Percentiles rank a stretch among this genome's conserved stretches.
These are phyloP conservation scores for Cercospora nicotianae DNA, from an alignment of 2,329 filamentous ascomycete species.

Conservation along the genomic window DNA sequence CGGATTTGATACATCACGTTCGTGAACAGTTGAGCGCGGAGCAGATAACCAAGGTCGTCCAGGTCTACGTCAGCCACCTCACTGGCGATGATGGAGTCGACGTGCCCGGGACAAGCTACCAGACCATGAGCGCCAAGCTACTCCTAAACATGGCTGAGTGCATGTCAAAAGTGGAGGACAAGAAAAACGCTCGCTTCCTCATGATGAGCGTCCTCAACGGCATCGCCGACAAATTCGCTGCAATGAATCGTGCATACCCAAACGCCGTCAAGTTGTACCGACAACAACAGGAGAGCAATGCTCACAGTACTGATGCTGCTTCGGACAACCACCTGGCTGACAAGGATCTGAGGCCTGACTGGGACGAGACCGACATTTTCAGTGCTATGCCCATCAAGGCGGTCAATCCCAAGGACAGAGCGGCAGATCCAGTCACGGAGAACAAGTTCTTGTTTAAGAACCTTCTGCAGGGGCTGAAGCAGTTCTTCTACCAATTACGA, in stretches of 20 bases:
- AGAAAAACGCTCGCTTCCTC: conserved; percentile 91
- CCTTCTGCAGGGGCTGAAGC: conserved; percentile 91
- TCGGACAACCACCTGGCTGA: conserved; percentile 81
- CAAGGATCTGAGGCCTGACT: conserved; percentile 77
- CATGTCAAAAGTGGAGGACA: conserved; percentile 90
- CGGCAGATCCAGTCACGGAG: conserved; percentile 85
- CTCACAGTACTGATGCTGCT: conserved; percentile 47
- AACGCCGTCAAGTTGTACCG: conserved; percentile 94
- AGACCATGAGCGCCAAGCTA: conserved; percentile 98
- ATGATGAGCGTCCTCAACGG: conserved; percentile 96
- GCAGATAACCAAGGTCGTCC: conserved; percentile 92
- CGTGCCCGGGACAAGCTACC: conserved; percentile 88
- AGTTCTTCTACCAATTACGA: conserved; percentile 91
- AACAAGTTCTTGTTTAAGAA: conserved; percentile 99
- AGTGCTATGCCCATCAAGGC: conserved; percentile 94
- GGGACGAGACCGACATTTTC: conserved; percentile 98
- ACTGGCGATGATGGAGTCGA: conserved; percentile 73
- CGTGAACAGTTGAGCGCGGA: conserved; percentile 82
- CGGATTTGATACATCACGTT: conserved; percentile 95
- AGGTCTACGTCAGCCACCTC: conserved; percentile 94
- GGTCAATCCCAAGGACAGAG: conserved; percentile 83
- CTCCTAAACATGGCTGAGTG: conserved; percentile 97
- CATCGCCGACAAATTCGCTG: conserved; percentile 95
- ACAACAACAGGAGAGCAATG: conserved; percentile 59
- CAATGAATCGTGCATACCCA: conserved; percentile 94